These are phyloP conservation scores for Exserohilum turcica DNA, from an alignment of 2,329 filamentous ascomycete genomes.

Conservation along the genomic window DNA sequence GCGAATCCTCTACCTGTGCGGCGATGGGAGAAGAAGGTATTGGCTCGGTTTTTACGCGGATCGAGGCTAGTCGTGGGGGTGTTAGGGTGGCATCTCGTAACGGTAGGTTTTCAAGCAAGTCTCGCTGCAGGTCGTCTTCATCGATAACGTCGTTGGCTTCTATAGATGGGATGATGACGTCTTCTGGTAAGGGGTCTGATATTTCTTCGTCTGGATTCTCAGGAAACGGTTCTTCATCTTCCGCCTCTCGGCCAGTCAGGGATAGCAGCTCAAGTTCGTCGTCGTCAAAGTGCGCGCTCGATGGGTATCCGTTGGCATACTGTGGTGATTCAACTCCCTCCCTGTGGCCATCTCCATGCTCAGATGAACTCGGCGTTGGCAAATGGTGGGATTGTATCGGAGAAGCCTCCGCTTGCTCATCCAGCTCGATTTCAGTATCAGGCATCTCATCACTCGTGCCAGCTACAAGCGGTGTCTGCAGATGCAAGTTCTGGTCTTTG, in stretches of 20 bases:
- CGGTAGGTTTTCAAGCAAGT: slow-evolving; percentile 14
- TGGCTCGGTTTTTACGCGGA: slow-evolving; percentile 14
- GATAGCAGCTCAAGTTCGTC: slow-evolving; percentile 38
- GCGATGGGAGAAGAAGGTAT: neutral
- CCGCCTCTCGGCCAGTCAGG: slow-evolving; percentile 21
- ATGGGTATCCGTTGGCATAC: slow-evolving; percentile 8
- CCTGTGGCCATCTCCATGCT: slow-evolving; percentile 16
- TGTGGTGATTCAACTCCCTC: neutral
- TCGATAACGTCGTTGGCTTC: slow-evolving; percentile 22
- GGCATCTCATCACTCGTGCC: neutral
- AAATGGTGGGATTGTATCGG: slow-evolving; percentile 24
- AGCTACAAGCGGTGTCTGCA: neutral
- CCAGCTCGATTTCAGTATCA: neutral
- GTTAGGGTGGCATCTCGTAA: slow-evolving; percentile 1
- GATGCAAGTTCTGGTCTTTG: slow-evolving; percentile 16
- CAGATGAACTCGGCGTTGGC: slow-evolving; percentile 37
- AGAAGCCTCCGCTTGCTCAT: neutral
- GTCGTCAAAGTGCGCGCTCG: slow-evolving; percentile 30
- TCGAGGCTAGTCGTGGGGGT: neutral
- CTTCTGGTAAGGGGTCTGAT: slow-evolving; percentile 11
- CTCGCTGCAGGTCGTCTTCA: slow-evolving; percentile 22
- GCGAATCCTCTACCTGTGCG: neutral
- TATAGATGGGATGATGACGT: slow-evolving; percentile 27
- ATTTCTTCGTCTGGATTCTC: slow-evolving; percentile 6
- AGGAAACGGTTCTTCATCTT: slow-evolving; percentile 5